Percentiles rank a stretch among this genome's conserved stretches.
Evolutionary conservation across 768 basidiomycete genomes (phyloP).

Genomic region (Auricularia sp.): DNA sequence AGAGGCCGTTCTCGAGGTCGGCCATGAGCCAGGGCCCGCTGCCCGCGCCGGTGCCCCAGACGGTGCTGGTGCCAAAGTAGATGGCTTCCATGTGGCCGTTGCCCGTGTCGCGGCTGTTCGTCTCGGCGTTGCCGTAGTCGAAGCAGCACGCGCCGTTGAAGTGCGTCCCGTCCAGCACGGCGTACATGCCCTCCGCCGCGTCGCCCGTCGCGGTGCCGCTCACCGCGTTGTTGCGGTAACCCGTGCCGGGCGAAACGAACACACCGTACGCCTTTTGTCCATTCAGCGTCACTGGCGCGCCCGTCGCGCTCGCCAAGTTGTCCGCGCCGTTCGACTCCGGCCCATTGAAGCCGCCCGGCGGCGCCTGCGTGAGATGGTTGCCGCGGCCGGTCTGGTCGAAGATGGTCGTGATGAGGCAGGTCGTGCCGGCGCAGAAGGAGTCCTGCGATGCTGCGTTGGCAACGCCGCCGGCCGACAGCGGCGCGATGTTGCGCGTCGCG

Average conservation of each 20-base stretch:
- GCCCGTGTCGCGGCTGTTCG: not conserved
- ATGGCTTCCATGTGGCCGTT: constrained; percentile 2
- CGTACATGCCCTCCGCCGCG: not conserved
- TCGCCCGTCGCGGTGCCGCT: not conserved
- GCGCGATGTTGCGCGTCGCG: not conserved
- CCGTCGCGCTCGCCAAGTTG: not conserved
- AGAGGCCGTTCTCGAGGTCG: constrained; percentile 1
- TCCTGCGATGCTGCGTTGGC: not conserved
- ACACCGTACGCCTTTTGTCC: constrained; percentile 1
- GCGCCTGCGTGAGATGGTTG: not conserved
- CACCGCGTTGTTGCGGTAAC: not conserved
- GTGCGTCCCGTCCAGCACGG: not conserved
- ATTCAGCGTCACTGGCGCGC: not conserved
- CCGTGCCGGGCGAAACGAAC: not conserved
- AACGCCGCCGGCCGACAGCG: not conserved
- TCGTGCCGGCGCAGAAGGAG: not conserved
- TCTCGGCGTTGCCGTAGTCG: constrained; percentile 1
- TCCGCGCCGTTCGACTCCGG: not conserved
- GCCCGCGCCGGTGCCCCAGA: constrained; percentile 1
- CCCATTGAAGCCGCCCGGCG: not conserved
- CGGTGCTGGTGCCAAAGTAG: constrained; percentile 1
- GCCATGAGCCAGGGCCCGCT: constrained; percentile 3
- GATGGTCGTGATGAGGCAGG: not conserved
- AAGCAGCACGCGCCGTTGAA: constrained; percentile 2
- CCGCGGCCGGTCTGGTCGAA: constrained; percentile 1